Percentiles rank a stretch among this genome's conserved stretches.
Evolutionary conservation across 1,284 basidiomycete genomes (phyloP).

Genomic region (Thecaphora frezii): DNA sequence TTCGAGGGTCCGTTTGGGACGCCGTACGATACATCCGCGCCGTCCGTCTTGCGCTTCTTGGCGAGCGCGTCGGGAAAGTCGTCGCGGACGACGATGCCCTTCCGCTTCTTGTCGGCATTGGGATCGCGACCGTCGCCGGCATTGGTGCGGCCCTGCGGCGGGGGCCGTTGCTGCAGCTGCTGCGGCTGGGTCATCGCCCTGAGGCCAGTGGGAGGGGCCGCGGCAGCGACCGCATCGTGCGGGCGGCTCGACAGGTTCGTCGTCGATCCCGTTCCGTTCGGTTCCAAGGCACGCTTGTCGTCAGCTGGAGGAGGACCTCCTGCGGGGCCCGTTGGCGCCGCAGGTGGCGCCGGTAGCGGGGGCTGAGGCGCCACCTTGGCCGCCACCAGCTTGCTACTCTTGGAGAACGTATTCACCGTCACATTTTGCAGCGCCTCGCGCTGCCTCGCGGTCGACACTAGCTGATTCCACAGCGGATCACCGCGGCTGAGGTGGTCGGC

Average conservation of each 20-base stretch:
- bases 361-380: not conserved
- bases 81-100: constrained; percentile 21
- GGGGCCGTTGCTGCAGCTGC: constrained; percentile 11
- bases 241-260: not conserved
- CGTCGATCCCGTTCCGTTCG: no score
- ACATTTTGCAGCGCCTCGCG: constrained; percentile 24
- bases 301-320: no score
- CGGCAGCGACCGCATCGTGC: constrained; percentile 4
- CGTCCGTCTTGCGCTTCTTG: constrained; percentile 12
- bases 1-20: no score
- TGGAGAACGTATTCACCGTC: constrained; percentile 26
- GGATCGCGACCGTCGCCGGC: not conserved
- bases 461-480: constrained; percentile 62
- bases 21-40: not conserved
- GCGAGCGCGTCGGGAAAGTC: constrained; percentile 7
- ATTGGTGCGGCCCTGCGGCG: constrained; percentile 5
- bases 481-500: constrained; percentile 76
- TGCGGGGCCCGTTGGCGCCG: no score
- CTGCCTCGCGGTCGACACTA: constrained; percentile 39
- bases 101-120: constrained; percentile 14
- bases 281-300: no score
- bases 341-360: not conserved
- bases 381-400: constrained; percentile 6
- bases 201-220: constrained; percentile 6
- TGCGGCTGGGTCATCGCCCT: constrained; percentile 1